These are phyloP conservation scores for Spergularia bocconei DNA, from an alignment of 148 eudicot species.

Conservation along the genomic window DNA sequence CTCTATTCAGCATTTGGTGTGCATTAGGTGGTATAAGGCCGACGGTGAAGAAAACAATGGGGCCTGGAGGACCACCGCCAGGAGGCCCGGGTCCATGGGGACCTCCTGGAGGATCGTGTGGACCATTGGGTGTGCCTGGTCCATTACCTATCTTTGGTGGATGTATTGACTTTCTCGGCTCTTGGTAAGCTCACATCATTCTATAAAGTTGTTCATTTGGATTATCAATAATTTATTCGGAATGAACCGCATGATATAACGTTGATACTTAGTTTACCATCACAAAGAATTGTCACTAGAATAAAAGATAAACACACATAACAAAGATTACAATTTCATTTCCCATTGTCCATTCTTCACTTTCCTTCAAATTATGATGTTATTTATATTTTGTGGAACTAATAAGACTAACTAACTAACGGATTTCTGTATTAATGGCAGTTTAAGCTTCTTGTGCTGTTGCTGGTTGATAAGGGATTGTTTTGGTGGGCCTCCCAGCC, in stretches of 20 bases:
- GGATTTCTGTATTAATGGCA: slow-evolving; percentile 1
- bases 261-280: no score
- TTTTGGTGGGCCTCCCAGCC: slow-evolving; percentile 7
- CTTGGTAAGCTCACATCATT: slow-evolving; percentile 1
- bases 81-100: slow-evolving; percentile 22
- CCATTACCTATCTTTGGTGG: slow-evolving; percentile 18
- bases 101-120: slow-evolving; percentile 8
- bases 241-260: no score
- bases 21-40: background rate
- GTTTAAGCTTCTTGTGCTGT: slow-evolving; percentile 24
- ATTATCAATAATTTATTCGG: no score
- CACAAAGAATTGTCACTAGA: no score
- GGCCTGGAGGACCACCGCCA: slow-evolving; percentile 21
- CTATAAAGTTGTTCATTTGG: no score
- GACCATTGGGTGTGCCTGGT: slow-evolving; percentile 8
- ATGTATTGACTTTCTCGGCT: background rate
- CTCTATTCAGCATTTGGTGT: background rate
- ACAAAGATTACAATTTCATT: no score
- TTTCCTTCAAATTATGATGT: no score
- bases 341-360: no score
- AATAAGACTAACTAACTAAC: no score
- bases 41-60: background rate
- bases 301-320: no score
- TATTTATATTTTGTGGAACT: no score
- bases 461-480: slow-evolving; percentile 12